Evolutionary conservation across 139 green algal species (phyloP).

Genomic region (Chlamydomonas applanata): DNA sequence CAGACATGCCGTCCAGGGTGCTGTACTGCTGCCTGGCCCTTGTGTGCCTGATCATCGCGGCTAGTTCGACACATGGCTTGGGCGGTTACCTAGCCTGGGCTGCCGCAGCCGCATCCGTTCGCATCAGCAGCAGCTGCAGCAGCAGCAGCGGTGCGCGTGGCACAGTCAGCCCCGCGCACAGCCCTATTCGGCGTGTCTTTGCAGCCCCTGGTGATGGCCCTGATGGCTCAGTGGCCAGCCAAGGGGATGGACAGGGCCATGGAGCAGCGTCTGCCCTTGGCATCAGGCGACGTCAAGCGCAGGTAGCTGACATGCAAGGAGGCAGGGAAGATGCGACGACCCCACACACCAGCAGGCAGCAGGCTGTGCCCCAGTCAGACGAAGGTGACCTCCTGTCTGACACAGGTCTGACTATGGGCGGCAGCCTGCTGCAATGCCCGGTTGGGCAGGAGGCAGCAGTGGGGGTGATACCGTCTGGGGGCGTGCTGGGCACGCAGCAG

Average conservation of each 20-base stretch:
- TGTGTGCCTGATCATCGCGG: constrained; percentile 62
- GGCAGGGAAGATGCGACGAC: neutral
- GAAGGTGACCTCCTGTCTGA: neutral
- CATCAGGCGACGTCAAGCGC: neutral
- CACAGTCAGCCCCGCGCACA: neutral
- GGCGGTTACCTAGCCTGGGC: constrained; percentile 62
- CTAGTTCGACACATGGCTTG: constrained; percentile 76
- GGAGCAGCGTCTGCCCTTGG: neutral
- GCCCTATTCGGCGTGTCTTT: neutral
- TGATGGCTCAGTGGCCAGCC: neutral
- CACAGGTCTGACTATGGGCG: neutral
- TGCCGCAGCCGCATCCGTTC: too few relatives aligned
- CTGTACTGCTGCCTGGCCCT: constrained; percentile 71
- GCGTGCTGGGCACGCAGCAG: too few relatives aligned
- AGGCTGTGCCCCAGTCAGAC: neutral
- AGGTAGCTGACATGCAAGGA: neutral
- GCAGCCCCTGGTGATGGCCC: neutral
- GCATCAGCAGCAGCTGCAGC: constrained; percentile 3
- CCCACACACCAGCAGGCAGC: neutral
- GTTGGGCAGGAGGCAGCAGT: too few relatives aligned
- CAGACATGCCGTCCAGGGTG: constrained; percentile 49
- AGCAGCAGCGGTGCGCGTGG: neutral
- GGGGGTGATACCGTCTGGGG: too few relatives aligned
- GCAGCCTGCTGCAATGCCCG: neutral
- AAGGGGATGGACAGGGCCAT: neutral